phyloP scores from a whole-genome alignment of 2,329 filamentous ascomycete genomes.

The Cucurbitaria berberidis region DNA sequence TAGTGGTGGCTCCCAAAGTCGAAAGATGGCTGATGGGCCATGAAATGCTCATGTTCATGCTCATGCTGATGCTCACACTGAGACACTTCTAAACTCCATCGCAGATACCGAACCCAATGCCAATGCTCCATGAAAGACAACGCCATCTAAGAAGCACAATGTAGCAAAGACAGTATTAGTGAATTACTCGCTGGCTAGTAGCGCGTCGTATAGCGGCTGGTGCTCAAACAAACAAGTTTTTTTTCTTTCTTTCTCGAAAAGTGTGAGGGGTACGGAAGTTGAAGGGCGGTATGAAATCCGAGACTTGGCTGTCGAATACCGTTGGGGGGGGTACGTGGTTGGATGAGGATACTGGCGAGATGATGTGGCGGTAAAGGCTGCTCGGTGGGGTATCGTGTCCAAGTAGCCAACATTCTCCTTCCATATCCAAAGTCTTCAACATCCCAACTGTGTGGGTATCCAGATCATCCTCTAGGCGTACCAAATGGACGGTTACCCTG shows the following conservation, averaged over 20 bases:
- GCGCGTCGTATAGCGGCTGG: not conserved
- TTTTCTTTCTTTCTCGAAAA: not conserved
- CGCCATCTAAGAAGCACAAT: not conserved
- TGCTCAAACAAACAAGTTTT: not conserved
- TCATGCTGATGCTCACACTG: not conserved
- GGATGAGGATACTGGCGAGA: not conserved
- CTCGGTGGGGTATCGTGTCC: slow-evolving; percentile 6
- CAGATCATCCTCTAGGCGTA: not conserved
- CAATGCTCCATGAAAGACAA: not conserved
- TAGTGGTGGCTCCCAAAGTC: not conserved
- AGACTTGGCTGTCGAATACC: not conserved
- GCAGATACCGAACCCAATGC: not conserved
- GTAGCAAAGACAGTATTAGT: not conserved
- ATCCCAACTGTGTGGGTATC: not conserved
- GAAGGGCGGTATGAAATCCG: not conserved
- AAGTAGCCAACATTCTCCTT: slow-evolving; percentile 8
- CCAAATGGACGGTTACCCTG: not conserved
- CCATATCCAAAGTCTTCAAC: not conserved
- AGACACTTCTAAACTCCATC: not conserved
- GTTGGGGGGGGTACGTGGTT: not conserved
- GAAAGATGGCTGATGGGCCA: not conserved
- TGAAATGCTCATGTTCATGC: not conserved
- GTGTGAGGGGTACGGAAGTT: not conserved
- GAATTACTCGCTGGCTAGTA: not conserved
- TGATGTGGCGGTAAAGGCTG: slow-evolving; percentile 1